These are phyloP conservation scores for Nakazawaea wickerhamii DNA, from an alignment of 805 yeast genomes.

Conservation along the genomic window DNA sequence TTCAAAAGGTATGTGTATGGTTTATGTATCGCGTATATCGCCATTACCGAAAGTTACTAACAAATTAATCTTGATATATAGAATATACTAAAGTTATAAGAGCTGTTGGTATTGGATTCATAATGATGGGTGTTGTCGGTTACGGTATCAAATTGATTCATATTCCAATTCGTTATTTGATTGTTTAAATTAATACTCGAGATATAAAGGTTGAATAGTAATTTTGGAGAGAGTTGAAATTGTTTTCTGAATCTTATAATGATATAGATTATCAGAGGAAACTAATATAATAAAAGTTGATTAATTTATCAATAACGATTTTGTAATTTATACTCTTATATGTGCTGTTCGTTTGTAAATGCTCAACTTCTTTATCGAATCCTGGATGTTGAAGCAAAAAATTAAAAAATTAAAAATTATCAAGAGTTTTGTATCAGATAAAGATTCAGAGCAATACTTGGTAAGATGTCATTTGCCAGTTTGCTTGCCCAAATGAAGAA, in stretches of 20 bases:
- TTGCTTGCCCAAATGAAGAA: conserved; percentile 25
- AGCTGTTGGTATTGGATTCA: conserved; percentile 95
- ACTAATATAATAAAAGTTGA: no score
- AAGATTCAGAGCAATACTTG: not conserved
- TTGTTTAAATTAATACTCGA: conserved; percentile 48
- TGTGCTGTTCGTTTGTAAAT: no score
- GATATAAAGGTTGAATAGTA: not conserved
- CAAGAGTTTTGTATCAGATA: not conserved
- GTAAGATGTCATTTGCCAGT: conserved; percentile 22
- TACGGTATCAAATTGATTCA: conserved; percentile 90
- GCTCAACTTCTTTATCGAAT: not conserved
- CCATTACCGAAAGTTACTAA: no score
- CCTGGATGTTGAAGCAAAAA: not conserved
- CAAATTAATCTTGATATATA: conserved; percentile 17
- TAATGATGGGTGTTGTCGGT: conserved; percentile 97
- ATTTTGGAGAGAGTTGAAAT: no score
- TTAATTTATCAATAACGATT: no score
- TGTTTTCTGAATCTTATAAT: no score
- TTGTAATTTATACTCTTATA: no score
- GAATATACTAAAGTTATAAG: conserved; percentile 86
- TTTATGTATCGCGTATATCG: no score
- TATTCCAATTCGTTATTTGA: conserved; percentile 93
- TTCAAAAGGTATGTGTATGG: conserved; percentile 59
- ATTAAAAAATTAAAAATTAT: not conserved
- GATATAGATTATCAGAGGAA: not conserved